A percentile compares a stretch with the other conserved stretches of the same genome.
phyloP scores from a whole-genome alignment of 176 grass and related monocot genomes.

The Aegilops tauschii region DNA sequence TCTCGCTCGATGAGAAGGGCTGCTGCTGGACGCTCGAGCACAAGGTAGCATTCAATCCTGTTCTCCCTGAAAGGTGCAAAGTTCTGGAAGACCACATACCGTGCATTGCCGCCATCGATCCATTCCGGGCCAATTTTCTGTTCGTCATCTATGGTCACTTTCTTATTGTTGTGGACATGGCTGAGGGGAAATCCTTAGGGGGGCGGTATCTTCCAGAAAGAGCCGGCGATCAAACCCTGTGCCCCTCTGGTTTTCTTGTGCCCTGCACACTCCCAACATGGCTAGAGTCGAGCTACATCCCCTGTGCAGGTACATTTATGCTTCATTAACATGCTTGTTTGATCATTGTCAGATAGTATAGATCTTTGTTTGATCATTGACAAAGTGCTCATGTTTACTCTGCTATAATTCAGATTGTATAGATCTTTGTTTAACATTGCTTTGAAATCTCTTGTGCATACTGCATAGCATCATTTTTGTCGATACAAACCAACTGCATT shows the following conservation, averaged over 20 bases:
- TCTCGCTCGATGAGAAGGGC: neutral
- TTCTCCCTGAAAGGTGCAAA: neutral
- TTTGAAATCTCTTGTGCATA: neutral
- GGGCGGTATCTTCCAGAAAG: neutral
- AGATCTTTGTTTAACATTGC: neutral
- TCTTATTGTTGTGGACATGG: neutral
- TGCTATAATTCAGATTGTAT: neutral
- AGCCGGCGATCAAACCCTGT: neutral
- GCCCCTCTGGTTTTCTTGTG: neutral
- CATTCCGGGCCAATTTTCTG: neutral
- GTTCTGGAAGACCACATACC: neutral
- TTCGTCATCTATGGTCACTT: neutral
- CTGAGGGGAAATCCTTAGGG: neutral
- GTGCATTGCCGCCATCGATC: constrained; percentile 4
- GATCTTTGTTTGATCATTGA: neutral
- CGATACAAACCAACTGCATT: neutral
- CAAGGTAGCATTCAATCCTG: neutral
- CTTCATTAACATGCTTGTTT: neutral
- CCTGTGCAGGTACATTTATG: constrained; percentile 14
- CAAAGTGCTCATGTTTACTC: neutral
- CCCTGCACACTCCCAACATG: neutral
- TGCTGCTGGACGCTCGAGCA: constrained; percentile 23
- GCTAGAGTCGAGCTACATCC: constrained; percentile 11
- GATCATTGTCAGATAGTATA: no score
- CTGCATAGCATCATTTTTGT: neutral